A percentile compares a stretch with the other conserved stretches of the same genome.
Conservation (phyloP, 495 filamentous ascomycete genomes). For the Neurospora sublineolata region DNA sequence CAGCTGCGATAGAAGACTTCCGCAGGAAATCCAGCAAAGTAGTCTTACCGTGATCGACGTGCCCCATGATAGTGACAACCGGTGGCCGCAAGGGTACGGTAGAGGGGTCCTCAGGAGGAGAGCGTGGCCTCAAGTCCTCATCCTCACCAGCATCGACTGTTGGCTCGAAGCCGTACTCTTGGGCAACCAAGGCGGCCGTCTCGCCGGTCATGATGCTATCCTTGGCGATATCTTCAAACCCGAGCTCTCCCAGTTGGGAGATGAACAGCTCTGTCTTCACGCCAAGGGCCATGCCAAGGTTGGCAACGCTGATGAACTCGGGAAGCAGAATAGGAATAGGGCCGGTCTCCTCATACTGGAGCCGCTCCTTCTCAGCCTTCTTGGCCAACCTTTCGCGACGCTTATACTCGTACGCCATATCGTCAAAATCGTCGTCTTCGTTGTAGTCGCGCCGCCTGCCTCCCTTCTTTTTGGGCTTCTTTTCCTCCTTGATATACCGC, state of each 20-base stretch:
- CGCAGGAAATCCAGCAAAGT: constrained; percentile 91
- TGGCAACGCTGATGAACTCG: constrained; percentile 78
- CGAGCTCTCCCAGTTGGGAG: constrained; percentile 59
- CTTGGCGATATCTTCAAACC: constrained; percentile 69
- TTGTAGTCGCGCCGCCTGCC: constrained; percentile 9
- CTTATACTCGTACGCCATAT: constrained; percentile 19
- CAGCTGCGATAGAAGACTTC: constrained; percentile 78
- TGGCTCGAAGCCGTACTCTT: constrained; percentile 88
- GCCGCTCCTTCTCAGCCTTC: constrained; percentile 22
- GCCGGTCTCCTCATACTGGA: constrained; percentile 18
- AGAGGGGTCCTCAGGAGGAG: constrained; percentile 59
- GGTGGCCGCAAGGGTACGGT: constrained; percentile 66
- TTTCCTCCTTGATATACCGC: neutral
- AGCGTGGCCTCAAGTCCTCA: constrained; percentile 63
- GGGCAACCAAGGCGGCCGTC: constrained; percentile 77
- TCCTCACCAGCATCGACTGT: constrained; percentile 57
- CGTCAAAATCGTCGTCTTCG: constrained; percentile 25
- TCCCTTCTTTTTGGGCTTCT: constrained; percentile 11
- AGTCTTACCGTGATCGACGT: constrained; percentile 98
- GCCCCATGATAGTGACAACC: constrained; percentile 98
- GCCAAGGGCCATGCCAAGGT: constrained; percentile 67
- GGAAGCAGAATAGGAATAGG: constrained; percentile 57
- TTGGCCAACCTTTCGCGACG: constrained; percentile 26
- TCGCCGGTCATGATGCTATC: constrained; percentile 83
- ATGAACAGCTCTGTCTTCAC: constrained; percentile 62